A percentile compares a stretch with the other conserved stretches of the same genome.
Evolutionary conservation across 2,329 filamentous ascomycete genomes (phyloP).

Genomic region (Cladosporium colombiae): DNA sequence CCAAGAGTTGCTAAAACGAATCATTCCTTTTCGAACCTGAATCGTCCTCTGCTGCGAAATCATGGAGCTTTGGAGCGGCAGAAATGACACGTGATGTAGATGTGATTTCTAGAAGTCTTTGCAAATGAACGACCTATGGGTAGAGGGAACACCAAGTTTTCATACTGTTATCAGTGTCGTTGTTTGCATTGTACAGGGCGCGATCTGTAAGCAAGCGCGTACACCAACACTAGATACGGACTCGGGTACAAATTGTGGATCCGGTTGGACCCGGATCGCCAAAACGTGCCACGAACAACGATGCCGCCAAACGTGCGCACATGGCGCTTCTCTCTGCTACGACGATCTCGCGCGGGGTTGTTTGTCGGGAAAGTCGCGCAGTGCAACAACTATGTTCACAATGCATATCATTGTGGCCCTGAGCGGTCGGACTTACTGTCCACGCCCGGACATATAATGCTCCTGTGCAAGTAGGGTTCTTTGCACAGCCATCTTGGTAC

Average conservation of each 20-base stretch:
- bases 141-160: background rate
- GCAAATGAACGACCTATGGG: background rate
- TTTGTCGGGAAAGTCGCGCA: background rate
- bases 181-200: background rate
- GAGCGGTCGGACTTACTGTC: background rate
- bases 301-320: background rate
- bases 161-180: background rate
- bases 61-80: background rate
- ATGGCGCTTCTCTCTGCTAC: background rate
- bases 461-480: background rate
- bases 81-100: background rate
- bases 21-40: background rate
- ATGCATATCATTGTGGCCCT: background rate
- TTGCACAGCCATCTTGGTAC: background rate
- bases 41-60: background rate
- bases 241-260: background rate
- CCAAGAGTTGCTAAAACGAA: background rate
- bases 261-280: background rate
- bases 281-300: conserved; percentile 1
- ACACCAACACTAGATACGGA: background rate
- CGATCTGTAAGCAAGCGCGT: background rate
- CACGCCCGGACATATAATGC: background rate
- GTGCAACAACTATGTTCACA: background rate
- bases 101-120: background rate
- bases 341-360: background rate